Percentiles rank a stretch among this genome's conserved stretches.
Evolutionary conservation across 805 yeast genomes (phyloP).

Genomic region (Yarrowia porcina): DNA sequence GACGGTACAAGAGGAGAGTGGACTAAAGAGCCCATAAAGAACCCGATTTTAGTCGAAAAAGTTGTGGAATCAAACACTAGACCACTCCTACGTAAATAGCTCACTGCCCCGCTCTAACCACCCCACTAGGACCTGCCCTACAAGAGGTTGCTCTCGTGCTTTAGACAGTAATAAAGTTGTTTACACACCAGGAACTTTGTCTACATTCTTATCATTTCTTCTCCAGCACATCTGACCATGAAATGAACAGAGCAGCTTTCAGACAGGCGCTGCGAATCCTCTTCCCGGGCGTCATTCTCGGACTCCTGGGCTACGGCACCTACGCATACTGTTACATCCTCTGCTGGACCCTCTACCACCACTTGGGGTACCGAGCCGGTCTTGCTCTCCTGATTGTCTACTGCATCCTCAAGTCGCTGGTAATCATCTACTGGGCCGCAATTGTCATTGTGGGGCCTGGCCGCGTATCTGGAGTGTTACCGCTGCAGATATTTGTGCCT

Average conservation of each 20-base stretch:
- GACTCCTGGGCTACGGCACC: conserved; percentile 43
- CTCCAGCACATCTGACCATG: neutral
- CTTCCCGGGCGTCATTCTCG: conserved; percentile 27
- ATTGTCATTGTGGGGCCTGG: conserved; percentile 61
- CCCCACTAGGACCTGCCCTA: too few species aligned
- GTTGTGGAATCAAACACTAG: too few species aligned
- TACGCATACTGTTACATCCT: conserved; percentile 47
- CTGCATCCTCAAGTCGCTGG: conserved; percentile 33
- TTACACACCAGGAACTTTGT: conserved; percentile 1
- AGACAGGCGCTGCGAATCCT: conserved; percentile 7
- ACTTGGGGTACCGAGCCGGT: conserved; percentile 41
- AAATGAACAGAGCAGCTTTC: conserved; percentile 13
- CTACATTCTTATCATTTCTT: neutral
- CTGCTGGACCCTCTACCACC: conserved; percentile 40
- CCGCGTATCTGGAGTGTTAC: conserved; percentile 33
- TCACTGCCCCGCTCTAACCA: too few species aligned
- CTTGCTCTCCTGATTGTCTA: conserved; percentile 41
- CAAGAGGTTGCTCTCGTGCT: neutral
- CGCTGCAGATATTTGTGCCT: neutral
- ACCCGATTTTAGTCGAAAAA: too few species aligned
- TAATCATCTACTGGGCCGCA: conserved; percentile 45
- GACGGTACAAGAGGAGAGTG: too few species aligned
- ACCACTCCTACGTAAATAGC: too few species aligned
- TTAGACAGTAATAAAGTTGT: conserved; percentile 5
- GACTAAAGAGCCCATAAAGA: too few species aligned